These are phyloP conservation scores for Cyclanthera cordifolia DNA, from an alignment of 306 rosid species.

Conservation along the genomic window DNA sequence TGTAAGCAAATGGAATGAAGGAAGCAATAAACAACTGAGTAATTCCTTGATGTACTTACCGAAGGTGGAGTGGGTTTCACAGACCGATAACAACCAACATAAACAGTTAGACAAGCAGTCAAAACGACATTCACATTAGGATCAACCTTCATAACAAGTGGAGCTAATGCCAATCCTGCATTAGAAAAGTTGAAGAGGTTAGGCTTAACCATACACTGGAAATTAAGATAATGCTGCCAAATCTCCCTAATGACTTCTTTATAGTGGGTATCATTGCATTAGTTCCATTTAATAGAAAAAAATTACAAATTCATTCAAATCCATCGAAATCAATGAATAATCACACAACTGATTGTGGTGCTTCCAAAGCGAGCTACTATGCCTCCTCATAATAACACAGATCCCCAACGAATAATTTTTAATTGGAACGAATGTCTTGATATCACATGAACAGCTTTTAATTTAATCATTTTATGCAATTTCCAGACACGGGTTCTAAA, in stretches of 20 bases:
- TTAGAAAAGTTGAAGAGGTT: slow-evolving; percentile 1
- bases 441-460: too few relatives aligned
- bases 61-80: slow-evolving; percentile 95
- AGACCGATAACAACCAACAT: slow-evolving; percentile 89
- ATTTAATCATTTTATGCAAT: too few relatives aligned
- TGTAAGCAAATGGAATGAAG: slow-evolving; percentile 4
- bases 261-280: background rate
- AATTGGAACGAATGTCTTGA: too few relatives aligned
- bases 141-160: slow-evolving; percentile 77
- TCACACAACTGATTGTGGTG: background rate
- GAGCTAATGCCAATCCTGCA: slow-evolving; percentile 88
- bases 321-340: background rate
- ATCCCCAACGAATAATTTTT: too few relatives aligned
- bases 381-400: background rate
- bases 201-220: background rate
- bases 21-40: background rate
- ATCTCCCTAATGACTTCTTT: background rate
- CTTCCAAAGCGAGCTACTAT: background rate
- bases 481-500: too few relatives aligned
- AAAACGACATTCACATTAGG: slow-evolving; percentile 77
- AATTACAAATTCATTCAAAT: background rate
- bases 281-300: background rate
- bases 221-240: background rate
- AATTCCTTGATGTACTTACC: slow-evolving; percentile 31
- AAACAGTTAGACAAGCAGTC: slow-evolving; percentile 84